phyloP scores from a whole-genome alignment of 2,329 filamentous ascomycete species.

The Leptographium wingfieldii region DNA sequence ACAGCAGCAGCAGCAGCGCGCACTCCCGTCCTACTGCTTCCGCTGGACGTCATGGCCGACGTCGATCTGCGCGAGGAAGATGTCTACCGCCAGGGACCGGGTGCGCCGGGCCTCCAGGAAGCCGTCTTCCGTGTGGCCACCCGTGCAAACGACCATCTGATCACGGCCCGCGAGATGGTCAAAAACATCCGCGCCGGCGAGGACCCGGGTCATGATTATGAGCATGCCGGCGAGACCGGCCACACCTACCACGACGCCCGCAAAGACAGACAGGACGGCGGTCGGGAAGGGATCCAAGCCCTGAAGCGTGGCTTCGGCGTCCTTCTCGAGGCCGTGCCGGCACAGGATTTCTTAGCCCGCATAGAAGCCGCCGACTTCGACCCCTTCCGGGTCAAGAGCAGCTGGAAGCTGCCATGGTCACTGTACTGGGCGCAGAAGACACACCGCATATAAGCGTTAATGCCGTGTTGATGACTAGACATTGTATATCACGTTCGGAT shows the following conservation, averaged over 20 bases:
- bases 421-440: slow-evolving; percentile 42
- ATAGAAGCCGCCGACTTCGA: slow-evolving; percentile 79
- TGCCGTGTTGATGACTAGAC: neutral
- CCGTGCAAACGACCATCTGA: slow-evolving; percentile 86
- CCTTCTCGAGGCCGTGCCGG: slow-evolving; percentile 67
- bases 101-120: slow-evolving; percentile 72
- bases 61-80: slow-evolving; percentile 75
- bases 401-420: slow-evolving; percentile 79
- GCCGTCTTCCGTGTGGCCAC: slow-evolving; percentile 89
- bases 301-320: slow-evolving; percentile 57
- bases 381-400: slow-evolving; percentile 53
- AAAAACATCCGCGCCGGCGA: slow-evolving; percentile 62
- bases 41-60: slow-evolving; percentile 81
- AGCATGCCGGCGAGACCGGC: slow-evolving; percentile 69
- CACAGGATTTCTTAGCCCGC: slow-evolving; percentile 63
- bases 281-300: slow-evolving; percentile 32
- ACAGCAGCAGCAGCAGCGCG: slow-evolving; percentile 23
- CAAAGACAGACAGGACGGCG: slow-evolving; percentile 18
- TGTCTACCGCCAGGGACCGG: slow-evolving; percentile 65
- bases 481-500: neutral
- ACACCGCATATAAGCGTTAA: slow-evolving; percentile 27
- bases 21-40: slow-evolving; percentile 55
- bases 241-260: slow-evolving; percentile 30
- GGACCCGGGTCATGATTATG: slow-evolving; percentile 73
- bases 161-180: slow-evolving; percentile 87